Percentiles rank a stretch among this genome's conserved stretches.
phyloP scores from a whole-genome alignment of 116 monocot species.

The Cymodocea nodosa region DNA sequence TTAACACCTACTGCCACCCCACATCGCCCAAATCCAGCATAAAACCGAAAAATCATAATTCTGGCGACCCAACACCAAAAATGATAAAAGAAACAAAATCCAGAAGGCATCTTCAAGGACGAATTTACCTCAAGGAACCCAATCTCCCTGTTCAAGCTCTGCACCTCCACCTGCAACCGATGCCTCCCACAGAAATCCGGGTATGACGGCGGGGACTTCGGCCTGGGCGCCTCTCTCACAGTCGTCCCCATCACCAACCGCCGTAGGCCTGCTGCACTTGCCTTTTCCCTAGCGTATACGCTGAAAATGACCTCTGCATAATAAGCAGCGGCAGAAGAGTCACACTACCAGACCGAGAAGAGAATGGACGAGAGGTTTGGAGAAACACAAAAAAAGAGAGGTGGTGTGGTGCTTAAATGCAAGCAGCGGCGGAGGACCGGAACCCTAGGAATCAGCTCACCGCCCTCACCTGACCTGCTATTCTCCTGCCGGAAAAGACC shows the following conservation, averaged over 20 bases:
- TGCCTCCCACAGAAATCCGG: slow-evolving; percentile 74
- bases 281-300: too few species aligned
- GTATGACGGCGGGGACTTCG: slow-evolving; percentile 84
- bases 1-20: too few species aligned
- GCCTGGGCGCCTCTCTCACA: slow-evolving; percentile 17
- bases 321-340: background rate
- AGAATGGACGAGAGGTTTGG: too few species aligned
- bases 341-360: too few species aligned
- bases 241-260: background rate
- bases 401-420: background rate
- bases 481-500: slow-evolving; percentile 2
- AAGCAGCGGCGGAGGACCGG: background rate
- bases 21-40: too few species aligned
- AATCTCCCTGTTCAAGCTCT: slow-evolving; percentile 66
- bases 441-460: background rate
- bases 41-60: too few species aligned
- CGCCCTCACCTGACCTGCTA: background rate
- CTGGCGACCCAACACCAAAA: too few species aligned
- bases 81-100: too few species aligned
- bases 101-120: background rate
- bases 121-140: slow-evolving; percentile 62
- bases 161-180: slow-evolving; percentile 75
- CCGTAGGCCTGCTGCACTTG: background rate
- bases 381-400: background rate
- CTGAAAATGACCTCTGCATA: background rate